These are phyloP conservation scores for Kodamaea alishanica DNA, from an alignment of 1,139 yeast species.

Conservation along the genomic window DNA sequence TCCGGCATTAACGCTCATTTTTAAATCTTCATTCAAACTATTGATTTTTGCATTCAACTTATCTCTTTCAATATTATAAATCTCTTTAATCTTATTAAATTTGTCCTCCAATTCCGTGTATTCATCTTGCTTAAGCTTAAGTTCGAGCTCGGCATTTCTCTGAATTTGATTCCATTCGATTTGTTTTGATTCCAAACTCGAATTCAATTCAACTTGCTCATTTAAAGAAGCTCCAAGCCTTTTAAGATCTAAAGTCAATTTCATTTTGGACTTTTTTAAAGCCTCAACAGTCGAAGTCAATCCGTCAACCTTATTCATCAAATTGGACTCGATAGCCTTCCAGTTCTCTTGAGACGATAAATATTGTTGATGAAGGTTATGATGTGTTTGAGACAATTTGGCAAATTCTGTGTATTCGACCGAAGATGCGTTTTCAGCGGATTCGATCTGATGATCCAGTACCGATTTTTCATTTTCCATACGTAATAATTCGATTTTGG, in stretches of 20 bases:
- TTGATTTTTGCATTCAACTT: constrained; percentile 27
- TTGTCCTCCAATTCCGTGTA: constrained; percentile 27
- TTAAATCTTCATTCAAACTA: constrained; percentile 20
- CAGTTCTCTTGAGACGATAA: constrained; percentile 64
- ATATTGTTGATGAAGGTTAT: constrained; percentile 62
- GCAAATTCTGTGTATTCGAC: constrained; percentile 35
- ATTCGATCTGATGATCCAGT: constrained; percentile 14
- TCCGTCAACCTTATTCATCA: constrained; percentile 44
- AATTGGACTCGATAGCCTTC: constrained; percentile 56
- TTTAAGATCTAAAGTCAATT: constrained; percentile 28
- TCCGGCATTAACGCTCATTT: constrained; percentile 5
- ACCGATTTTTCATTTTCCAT: constrained; percentile 22
- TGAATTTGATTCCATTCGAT: constrained; percentile 18
- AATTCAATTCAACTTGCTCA: constrained; percentile 23
- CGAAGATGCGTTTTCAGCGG: constrained; percentile 13
- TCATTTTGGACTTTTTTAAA: constrained; percentile 31
- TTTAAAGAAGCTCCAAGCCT: constrained; percentile 19
- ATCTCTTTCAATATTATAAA: constrained; percentile 31
- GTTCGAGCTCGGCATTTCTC: constrained; percentile 22
- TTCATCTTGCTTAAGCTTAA: constrained; percentile 26
- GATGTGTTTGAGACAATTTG: constrained; percentile 40
- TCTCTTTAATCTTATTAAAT: constrained; percentile 26
- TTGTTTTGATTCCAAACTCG: constrained; percentile 16
- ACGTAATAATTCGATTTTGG: constrained; percentile 43
- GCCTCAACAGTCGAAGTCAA: constrained; percentile 39